Base-by-base conservation (phyloP, 2,329 filamentous ascomycete genomes). In the Eurotiales sp. region DNA sequence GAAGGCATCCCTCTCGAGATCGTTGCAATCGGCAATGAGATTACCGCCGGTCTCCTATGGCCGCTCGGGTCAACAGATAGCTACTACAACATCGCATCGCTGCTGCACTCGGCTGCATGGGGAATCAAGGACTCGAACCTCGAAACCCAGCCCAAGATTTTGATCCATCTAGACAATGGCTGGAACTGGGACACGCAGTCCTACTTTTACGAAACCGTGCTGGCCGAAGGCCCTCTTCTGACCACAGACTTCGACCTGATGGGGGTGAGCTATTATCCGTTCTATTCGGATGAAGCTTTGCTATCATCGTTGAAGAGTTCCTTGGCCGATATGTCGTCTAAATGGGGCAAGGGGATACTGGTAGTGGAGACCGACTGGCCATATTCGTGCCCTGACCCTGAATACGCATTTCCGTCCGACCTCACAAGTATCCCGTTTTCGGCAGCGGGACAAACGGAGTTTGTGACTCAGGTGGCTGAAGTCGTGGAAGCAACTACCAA, bases 131-230 rank as follows among this genome's bases (percentile, higher is more conserved):
- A 86, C 60, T 85, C 81, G 4, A 71, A 67, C 3, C 69, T 86
- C 22, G 65, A 65, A 36, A 73, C 77, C 0, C 76, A 79, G 55
- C 83, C 85, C 1, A 80, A 84, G 63, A 87, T 88, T 65, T 83
- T 89, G 82, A 80, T 89, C 36, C 86, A 89, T 61, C 75, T 88
- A 3, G 85, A 89, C 65, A 85, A 87, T 61, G 86, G 86, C n/a
- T 90, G 85, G 83, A 77, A 85, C 56, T 87, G 81, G 82, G 73
- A 68, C 3, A 78, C 79, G 2, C 85, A 88, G 63, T 70, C 85
- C 55, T 84, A 77, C 71, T 87, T 81, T 67, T 89, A 88, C 68
- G 76, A 77, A 21, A 73, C 71, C 2, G 77, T 85, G 0, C 72
- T 86, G 0, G 72, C 63, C 7, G 67, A 72, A 21, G 83, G 79